Conservation (phyloP, 1,284 basidiomycete species). For the Pulveroboletus ridleyi region DNA sequence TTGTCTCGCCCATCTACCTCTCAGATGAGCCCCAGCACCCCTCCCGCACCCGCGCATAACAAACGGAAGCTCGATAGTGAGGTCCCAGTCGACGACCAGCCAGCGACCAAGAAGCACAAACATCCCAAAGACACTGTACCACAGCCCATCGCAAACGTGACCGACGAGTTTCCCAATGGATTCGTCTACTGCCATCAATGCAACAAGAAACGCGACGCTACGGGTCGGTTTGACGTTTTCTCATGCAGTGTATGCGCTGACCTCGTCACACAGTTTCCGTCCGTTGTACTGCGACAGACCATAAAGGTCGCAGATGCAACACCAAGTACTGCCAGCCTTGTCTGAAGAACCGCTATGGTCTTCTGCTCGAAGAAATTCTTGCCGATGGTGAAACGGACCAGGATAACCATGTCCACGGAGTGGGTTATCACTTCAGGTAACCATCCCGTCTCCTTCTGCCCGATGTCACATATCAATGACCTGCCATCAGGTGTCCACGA, state of each 20-base stretch:
- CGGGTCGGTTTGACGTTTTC: constrained; percentile 43
- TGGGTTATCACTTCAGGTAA: constrained; percentile 61
- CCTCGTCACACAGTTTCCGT: constrained; percentile 43
- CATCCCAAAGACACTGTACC: constrained; percentile 14
- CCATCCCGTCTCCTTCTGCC: constrained; percentile 19
- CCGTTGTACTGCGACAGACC: constrained; percentile 54
- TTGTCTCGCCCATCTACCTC: constrained; percentile 46
- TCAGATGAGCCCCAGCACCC: constrained; percentile 40
- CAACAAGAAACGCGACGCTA: constrained; percentile 58
- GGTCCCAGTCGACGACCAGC: constrained; percentile 20
- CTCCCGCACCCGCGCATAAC: constrained; percentile 32
- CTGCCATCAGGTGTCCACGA: constrained; percentile 62
- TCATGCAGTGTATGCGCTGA: constrained; percentile 18
- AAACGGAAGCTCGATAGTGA: constrained; percentile 49
- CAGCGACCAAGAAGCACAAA: constrained; percentile 43
- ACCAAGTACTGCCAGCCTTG: constrained; percentile 69
- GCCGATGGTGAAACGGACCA: constrained; percentile 30
- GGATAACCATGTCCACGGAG: constrained; percentile 44
- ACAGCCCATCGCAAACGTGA: constrained; percentile 19
- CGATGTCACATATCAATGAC: constrained; percentile 22
- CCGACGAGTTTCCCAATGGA: constrained; percentile 43
- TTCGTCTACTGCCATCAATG: constrained; percentile 75
- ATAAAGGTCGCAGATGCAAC: constrained; percentile 50
- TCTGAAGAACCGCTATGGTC: constrained; percentile 68
- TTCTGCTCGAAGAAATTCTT: constrained; percentile 56